These are phyloP conservation scores for Pseudohyphozyma bogoriensis DNA, from an alignment of 768 basidiomycete species.

Conservation along the genomic window DNA sequence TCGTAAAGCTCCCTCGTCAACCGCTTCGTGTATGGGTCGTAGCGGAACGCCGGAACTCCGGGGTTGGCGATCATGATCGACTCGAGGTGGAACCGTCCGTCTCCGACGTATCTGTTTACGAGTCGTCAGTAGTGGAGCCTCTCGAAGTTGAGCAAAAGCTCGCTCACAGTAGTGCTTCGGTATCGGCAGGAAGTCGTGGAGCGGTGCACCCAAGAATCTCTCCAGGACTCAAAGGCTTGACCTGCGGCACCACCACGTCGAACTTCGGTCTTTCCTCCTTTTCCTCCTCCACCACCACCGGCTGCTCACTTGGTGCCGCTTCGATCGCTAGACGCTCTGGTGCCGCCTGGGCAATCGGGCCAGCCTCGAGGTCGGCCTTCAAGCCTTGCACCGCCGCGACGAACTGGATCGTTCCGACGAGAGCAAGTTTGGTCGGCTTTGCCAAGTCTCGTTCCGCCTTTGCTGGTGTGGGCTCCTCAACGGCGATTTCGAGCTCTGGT, in stretches of 20 bases:
- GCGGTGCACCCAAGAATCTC: slow-evolving; percentile 97
- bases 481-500: slow-evolving; percentile 55
- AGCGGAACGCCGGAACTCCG: slow-evolving; percentile 82
- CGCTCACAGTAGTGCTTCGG: slow-evolving; percentile 83
- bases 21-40: slow-evolving; percentile 97
- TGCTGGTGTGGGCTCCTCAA: slow-evolving; percentile 11
- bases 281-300: neutral
- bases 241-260: slow-evolving; percentile 62
- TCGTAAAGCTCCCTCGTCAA: slow-evolving; percentile 85
- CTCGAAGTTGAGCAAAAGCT: neutral
- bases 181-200: slow-evolving; percentile 55
- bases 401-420: slow-evolving; percentile 97
- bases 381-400: slow-evolving; percentile 81
- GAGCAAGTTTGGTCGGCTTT: slow-evolving; percentile 48
- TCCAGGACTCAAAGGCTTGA: slow-evolving; percentile 90
- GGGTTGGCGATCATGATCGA: slow-evolving; percentile 99
- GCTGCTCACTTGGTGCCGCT: neutral
- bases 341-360: neutral
- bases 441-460: neutral
- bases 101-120: slow-evolving; percentile 63
- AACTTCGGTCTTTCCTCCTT: slow-evolving; percentile 55
- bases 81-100: slow-evolving; percentile 95
- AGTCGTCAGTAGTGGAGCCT: neutral
- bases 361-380: slow-evolving; percentile 57
- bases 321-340: slow-evolving; percentile 21